Evolutionary conservation across 257 asterid genomes (phyloP).

Genomic region (Primulina huaijiensis): DNA sequence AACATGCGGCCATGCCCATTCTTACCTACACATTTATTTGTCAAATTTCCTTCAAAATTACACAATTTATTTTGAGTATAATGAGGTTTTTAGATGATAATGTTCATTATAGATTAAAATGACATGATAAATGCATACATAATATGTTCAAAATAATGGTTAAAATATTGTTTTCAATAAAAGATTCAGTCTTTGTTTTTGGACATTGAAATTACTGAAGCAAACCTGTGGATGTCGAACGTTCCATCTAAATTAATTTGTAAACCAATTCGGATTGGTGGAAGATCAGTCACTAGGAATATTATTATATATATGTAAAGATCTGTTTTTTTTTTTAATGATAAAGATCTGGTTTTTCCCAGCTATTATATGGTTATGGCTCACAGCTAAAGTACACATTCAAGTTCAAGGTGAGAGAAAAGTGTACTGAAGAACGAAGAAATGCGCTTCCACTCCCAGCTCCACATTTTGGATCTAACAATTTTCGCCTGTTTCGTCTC

Average conservation of each 20-base stretch:
- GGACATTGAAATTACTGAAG: too few relatives aligned
- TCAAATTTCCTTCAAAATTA: neutral
- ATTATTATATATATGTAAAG: too few relatives aligned
- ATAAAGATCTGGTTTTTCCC: neutral
- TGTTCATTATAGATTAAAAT: too few relatives aligned
- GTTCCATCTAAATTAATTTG: too few relatives aligned
- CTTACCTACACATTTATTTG: too few relatives aligned
- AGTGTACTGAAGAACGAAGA: neutral
- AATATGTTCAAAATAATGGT: too few relatives aligned
- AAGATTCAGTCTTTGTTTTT: too few relatives aligned
- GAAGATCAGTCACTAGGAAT: neutral
- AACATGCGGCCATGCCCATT: neutral
- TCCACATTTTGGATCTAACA: conserved; percentile 7
- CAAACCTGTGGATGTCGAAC: too few relatives aligned
- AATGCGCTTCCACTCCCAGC: conserved; percentile 7
- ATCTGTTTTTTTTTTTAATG: too few relatives aligned
- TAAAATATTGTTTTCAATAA: too few relatives aligned
- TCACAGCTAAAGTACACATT: neutral
- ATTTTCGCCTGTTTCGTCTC: neutral
- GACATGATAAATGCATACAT: neutral
- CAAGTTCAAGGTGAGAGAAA: neutral
- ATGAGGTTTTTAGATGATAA: too few relatives aligned
- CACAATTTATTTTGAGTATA: too few relatives aligned
- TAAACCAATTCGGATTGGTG: neutral
- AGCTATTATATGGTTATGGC: neutral